phyloP scores from a whole-genome alignment of 2,329 filamentous ascomycete species.

The Xylaria hypoxylon region DNA sequence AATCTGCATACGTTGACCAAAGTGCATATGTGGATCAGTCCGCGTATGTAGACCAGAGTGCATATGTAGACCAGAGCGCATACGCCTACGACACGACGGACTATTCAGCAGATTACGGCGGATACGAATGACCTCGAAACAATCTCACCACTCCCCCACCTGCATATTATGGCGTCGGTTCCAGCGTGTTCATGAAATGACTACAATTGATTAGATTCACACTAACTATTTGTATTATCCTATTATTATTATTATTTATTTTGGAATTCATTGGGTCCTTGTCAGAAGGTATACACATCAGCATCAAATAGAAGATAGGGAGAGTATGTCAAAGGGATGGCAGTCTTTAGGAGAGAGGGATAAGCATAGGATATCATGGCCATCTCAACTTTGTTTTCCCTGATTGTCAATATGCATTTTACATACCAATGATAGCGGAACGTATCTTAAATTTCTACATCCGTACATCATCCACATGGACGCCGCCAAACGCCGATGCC shows the following conservation, averaged over 20 bases:
- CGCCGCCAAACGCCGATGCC: conserved; percentile 34
- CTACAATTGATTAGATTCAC: background rate
- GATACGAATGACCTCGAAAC: background rate
- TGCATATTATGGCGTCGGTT: background rate
- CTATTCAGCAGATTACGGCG: conserved; percentile 34
- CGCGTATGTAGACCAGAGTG: conserved; percentile 18
- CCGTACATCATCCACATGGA: conserved; percentile 19
- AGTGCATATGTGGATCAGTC: conserved; percentile 17
- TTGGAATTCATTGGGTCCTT: background rate
- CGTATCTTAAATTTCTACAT: conserved; percentile 12
- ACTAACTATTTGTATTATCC: background rate
- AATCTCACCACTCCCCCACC: background rate
- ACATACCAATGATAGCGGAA: conserved; percentile 1
- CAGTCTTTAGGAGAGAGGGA: background rate
- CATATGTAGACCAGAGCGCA: conserved; percentile 20
- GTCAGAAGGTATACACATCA: background rate
- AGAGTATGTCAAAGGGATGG: conserved; percentile 1
- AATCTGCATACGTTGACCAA: conserved; percentile 17
- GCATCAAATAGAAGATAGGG: background rate
- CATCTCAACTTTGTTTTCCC: background rate
- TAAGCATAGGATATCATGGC: conserved; percentile 15
- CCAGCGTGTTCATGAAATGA: conserved; percentile 7
- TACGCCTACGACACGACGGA: conserved; percentile 33
- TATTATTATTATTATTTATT: no score
- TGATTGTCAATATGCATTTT: conserved; percentile 14